Percentiles rank a stretch among this genome's conserved stretches.
Evolutionary conservation across 331 rosid species (phyloP).

Genomic region (Erythrophleum ivorense): DNA sequence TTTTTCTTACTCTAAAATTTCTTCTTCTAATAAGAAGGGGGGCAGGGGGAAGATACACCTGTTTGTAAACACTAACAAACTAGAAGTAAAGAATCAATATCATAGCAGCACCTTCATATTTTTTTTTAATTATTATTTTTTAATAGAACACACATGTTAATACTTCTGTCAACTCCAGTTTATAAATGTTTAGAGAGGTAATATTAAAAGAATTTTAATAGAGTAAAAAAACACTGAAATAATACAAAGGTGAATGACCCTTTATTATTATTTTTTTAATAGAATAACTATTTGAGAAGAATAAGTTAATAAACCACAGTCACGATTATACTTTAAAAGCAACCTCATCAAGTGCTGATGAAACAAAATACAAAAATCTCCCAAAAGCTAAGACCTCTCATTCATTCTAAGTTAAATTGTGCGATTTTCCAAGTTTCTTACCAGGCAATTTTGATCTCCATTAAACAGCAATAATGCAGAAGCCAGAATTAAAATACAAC

Average conservation of each 20-base stretch:
- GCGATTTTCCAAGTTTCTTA: slow-evolving; percentile 1
- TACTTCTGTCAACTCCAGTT: neutral
- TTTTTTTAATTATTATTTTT: neutral
- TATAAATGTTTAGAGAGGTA: neutral
- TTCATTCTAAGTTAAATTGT: slow-evolving; percentile 1
- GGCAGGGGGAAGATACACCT: neutral
- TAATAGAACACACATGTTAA: neutral
- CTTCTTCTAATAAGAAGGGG: neutral
- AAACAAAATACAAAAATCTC: neutral
- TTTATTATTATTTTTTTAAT: neutral
- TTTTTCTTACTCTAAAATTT: neutral
- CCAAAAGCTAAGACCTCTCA: neutral
- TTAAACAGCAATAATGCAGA: neutral
- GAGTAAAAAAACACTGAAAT: neutral
- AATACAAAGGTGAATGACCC: neutral
- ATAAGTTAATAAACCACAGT: neutral
- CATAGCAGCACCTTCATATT: slow-evolving; percentile 6
- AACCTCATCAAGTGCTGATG: neutral
- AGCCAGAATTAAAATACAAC: neutral
- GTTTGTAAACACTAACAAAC: neutral
- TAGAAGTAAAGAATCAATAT: neutral
- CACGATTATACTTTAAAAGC: neutral
- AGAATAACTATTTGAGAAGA: neutral
- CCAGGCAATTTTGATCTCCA: slow-evolving; percentile 17
- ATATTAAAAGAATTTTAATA: neutral